Percentiles rank a stretch among this genome's conserved stretches.
Evolutionary conservation across 1,284 basidiomycete genomes (phyloP).

Genomic region (Ustilago trichophora): DNA sequence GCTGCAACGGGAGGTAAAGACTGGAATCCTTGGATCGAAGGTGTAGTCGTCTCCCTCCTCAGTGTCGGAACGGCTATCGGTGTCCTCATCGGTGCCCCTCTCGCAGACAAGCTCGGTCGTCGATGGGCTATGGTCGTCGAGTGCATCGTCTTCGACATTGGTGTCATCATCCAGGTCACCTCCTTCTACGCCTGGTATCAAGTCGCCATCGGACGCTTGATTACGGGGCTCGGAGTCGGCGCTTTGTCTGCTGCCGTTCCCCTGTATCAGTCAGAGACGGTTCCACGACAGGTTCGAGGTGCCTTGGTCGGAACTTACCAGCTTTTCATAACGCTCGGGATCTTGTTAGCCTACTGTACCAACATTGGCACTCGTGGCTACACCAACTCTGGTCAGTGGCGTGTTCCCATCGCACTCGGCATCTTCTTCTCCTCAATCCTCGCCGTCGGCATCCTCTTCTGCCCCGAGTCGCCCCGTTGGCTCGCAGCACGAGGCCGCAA

Average conservation of each 20-base stretch:
- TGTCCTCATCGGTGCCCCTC: slow-evolving; percentile 57
- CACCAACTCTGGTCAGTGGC: slow-evolving; percentile 72
- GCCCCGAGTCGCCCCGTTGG: slow-evolving; percentile 81
- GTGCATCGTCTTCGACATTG: slow-evolving; percentile 75
- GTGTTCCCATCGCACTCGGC: slow-evolving; percentile 76
- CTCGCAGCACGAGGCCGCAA: slow-evolving; percentile 70
- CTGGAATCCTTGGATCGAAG: slow-evolving; percentile 65
- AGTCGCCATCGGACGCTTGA: slow-evolving; percentile 74
- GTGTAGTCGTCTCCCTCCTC: slow-evolving; percentile 77
- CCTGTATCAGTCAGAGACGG: slow-evolving; percentile 78
- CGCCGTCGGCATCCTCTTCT: slow-evolving; percentile 76
- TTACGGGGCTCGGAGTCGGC: slow-evolving; percentile 69
- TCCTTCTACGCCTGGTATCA: slow-evolving; percentile 65
- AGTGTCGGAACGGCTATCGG: slow-evolving; percentile 67
- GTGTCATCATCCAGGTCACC: slow-evolving; percentile 73
- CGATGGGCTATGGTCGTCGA: slow-evolving; percentile 77
- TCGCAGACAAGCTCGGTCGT: slow-evolving; percentile 76
- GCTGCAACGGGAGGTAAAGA: slow-evolving; percentile 13
- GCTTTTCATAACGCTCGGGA: slow-evolving; percentile 69
- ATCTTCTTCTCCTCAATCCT: slow-evolving; percentile 77
- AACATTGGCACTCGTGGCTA: slow-evolving; percentile 61
- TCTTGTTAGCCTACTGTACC: slow-evolving; percentile 75
- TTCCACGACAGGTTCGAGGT: slow-evolving; percentile 80
- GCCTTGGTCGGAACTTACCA: slow-evolving; percentile 77
- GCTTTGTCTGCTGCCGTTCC: slow-evolving; percentile 77